Evolutionary conservation across 768 basidiomycete species (phyloP).

Genomic region (Cantharellus anzutake): DNA sequence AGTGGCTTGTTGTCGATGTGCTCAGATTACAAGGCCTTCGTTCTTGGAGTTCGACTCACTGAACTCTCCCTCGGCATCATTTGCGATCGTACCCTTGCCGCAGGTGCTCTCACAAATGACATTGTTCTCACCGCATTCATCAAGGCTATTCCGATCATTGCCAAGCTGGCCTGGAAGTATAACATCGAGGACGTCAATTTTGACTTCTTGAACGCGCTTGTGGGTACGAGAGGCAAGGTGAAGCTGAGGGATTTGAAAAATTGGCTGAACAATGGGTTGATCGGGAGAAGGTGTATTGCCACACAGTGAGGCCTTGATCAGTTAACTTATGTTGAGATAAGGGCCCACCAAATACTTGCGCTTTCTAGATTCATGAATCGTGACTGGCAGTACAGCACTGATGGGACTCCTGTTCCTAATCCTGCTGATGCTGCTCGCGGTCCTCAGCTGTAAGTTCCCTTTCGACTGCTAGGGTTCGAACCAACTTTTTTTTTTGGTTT

Average conservation of each 20-base stretch:
- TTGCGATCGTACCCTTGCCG: slow-evolving; percentile 13
- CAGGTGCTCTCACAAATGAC: slow-evolving; percentile 13
- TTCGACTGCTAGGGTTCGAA: not conserved
- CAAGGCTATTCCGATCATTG: slow-evolving; percentile 22
- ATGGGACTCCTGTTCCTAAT: slow-evolving; percentile 32
- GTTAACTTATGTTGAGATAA: not conserved
- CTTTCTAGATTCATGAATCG: slow-evolving; percentile 55
- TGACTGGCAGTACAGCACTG: slow-evolving; percentile 40
- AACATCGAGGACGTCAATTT: slow-evolving; percentile 12
- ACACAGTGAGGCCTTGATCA: slow-evolving; percentile 19
- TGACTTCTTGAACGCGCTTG: too few relatives aligned
- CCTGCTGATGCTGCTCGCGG: slow-evolving; percentile 50
- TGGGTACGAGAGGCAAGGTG: slow-evolving; percentile 7
- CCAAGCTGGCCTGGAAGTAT: slow-evolving; percentile 12
- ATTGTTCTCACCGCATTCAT: slow-evolving; percentile 18
- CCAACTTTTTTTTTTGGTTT: not conserved
- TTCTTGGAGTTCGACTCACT: slow-evolving; percentile 42
- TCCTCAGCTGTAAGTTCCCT: slow-evolving; percentile 24
- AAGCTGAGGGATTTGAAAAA: slow-evolving; percentile 8
- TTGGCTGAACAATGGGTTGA: not conserved
- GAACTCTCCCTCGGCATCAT: slow-evolving; percentile 40
- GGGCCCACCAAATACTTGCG: not conserved
- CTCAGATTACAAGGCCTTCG: slow-evolving; percentile 51
- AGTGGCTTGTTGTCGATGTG: not conserved
- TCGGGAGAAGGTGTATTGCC: slow-evolving; percentile 11